Evolutionary conservation across 2,329 filamentous ascomycete genomes (phyloP).

Genomic region (Botrytis porri): DNA sequence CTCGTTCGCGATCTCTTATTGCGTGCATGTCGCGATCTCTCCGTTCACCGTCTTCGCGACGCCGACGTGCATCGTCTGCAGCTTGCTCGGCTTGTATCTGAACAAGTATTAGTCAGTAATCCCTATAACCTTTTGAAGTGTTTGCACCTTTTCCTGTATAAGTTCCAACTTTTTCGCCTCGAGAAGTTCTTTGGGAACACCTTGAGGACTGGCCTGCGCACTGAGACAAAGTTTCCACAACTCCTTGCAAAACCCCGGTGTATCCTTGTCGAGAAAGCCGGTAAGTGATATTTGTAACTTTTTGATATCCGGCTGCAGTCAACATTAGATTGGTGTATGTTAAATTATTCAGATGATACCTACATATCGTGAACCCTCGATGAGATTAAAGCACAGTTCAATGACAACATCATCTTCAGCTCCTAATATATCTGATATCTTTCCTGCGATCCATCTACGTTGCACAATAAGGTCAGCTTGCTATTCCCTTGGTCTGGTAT

Average conservation of each 20-base stretch:
- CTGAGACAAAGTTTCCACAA: constrained; percentile 90
- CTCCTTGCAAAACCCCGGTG: constrained; percentile 84
- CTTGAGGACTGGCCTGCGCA: constrained; percentile 82
- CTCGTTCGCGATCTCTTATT: constrained; percentile 63
- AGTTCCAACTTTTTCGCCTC: constrained; percentile 96
- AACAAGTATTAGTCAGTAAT: constrained; percentile 22
- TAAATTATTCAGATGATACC: constrained; percentile 39
- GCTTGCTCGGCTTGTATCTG: constrained; percentile 81
- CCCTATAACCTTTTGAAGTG: background rate
- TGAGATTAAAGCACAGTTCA: constrained; percentile 70
- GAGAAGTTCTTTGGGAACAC: constrained; percentile 88
- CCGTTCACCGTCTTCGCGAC: constrained; percentile 67
- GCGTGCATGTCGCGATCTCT: constrained; percentile 69
- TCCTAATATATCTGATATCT: constrained; percentile 83
- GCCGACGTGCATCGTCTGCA: constrained; percentile 69
- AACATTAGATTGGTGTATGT: constrained; percentile 32
- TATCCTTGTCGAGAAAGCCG: constrained; percentile 92
- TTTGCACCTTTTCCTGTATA: constrained; percentile 82
- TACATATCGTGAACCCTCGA: constrained; percentile 75
- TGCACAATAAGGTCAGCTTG: constrained; percentile 24
- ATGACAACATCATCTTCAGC: constrained; percentile 95
- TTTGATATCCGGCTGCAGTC: constrained; percentile 83
- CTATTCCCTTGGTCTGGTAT: constrained; percentile 14
- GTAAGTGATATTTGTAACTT: constrained; percentile 90
- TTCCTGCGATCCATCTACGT: constrained; percentile 84